Base-by-base conservation (phyloP, 2,329 filamentous ascomycete genomes). In the Aureobasidium sp. region DNA sequence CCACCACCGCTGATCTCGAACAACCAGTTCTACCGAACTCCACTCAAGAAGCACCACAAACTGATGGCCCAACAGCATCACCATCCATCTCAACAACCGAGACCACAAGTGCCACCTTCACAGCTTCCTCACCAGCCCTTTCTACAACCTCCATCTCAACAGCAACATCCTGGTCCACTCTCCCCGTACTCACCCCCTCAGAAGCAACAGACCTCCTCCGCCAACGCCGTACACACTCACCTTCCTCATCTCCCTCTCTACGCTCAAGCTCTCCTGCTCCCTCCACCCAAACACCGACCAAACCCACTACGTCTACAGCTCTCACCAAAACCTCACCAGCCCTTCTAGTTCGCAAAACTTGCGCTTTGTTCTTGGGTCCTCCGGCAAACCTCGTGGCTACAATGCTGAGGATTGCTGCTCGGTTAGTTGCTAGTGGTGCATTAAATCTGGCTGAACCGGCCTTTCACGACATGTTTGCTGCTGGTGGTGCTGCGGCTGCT, bases 401-500 rank as follows among this genome's bases (percentile, higher is more conserved):
- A 44, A 91, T 96, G 80, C 81, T 96, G 5, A 85, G 86, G 61
- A 90, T 96, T 62, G 90, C 91, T 0, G 86, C 89, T 0, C 86
- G 84, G 64, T 90, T 96, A 64, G 90, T 96, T 64, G 82, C 86
- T 1, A 74, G 74, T 49, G 78, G 78, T 4, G 73, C 72, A 6
- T 72, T 74, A 29, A 63, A 59, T 27, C 57, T 65, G 6, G 62
- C 59, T 3, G 54, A 55, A 45, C 49, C 49, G 3, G 55, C 52
- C 25, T 59, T 45, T 44, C 61, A 58, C 53, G 57, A 63, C 5
- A 45, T 45, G 57, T 55, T 57, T 36, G 39, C 37, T 39, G 30
- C 30, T 25, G 41, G 25, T 13, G 37, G 34, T 15, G 58, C 37
- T 37, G 48, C 42, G 10, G 47, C 45, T 29, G 58, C 36, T 37